Evolutionary conservation across 768 basidiomycete genomes (phyloP).

Genomic region (Hirschioporus abietinus): DNA sequence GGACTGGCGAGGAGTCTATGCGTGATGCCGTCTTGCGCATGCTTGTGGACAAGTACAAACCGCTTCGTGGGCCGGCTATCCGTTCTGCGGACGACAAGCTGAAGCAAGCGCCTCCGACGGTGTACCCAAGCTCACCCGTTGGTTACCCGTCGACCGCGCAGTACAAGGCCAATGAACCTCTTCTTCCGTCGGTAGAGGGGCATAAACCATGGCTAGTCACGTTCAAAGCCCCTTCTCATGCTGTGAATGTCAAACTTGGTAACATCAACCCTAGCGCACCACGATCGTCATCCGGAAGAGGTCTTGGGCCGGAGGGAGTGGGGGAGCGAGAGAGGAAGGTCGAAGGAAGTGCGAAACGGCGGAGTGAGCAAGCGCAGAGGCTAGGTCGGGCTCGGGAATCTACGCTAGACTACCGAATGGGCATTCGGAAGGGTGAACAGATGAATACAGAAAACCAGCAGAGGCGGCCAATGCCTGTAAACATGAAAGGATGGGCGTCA

Average conservation of each 20-base stretch:
- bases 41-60: constrained; percentile 85
- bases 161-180: constrained; percentile 33
- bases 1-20: constrained; percentile 72
- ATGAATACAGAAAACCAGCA: constrained; percentile 1
- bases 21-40: constrained; percentile 73
- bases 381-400: constrained; percentile 63
- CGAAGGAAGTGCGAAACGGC: constrained; percentile 47
- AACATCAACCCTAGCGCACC: constrained; percentile 27
- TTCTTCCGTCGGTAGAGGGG: constrained; percentile 48
- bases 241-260: constrained; percentile 49
- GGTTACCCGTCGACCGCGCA: neutral
- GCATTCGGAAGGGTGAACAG: constrained; percentile 32
- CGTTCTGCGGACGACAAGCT: constrained; percentile 63
- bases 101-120: constrained; percentile 40
- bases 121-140: constrained; percentile 18
- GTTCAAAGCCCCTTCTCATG: constrained; percentile 54
- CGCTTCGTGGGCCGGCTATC: constrained; percentile 57
- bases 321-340: constrained; percentile 37
- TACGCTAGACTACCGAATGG: constrained; percentile 72
- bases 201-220: constrained; percentile 70
- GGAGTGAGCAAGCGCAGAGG: constrained; percentile 47
- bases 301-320: constrained; percentile 15
- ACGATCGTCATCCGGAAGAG: constrained; percentile 7
- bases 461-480: constrained; percentile 22
- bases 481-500: constrained; percentile 68